These are phyloP conservation scores for Trametes gibbosa DNA, from an alignment of 768 basidiomycete genomes.

Conservation along the genomic window DNA sequence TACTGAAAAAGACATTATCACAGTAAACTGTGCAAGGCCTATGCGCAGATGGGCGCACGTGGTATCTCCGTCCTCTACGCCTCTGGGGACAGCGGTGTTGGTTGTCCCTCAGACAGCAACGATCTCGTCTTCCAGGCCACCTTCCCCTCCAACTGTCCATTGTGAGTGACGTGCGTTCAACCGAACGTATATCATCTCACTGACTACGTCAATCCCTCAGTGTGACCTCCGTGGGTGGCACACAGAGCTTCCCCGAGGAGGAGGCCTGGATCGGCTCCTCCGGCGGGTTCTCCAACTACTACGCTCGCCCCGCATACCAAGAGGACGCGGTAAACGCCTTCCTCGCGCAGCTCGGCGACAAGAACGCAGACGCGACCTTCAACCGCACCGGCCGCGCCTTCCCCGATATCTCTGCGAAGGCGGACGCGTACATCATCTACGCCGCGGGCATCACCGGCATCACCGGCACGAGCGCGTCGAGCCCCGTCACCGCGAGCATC, in stretches of 20 bases:
- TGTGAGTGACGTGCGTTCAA: not conserved
- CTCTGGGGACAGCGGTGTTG: conserved; percentile 38
- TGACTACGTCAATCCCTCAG: conserved; percentile 4
- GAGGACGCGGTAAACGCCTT: conserved; percentile 35
- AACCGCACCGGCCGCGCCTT: conserved; percentile 39
- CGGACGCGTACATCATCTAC: conserved; percentile 25
- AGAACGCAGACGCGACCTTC: conserved; percentile 28
- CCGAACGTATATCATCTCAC: not conserved
- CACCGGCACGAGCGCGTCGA: conserved; percentile 58
- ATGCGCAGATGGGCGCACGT: conserved; percentile 34
- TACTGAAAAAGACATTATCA: conserved; percentile 34
- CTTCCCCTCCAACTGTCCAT: conserved; percentile 24
- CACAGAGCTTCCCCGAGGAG: conserved; percentile 33
- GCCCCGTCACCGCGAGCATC: conserved; percentile 62
- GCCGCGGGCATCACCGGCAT: conserved; percentile 28
- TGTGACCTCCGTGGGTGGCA: conserved; percentile 37
- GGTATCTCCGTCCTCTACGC: conserved; percentile 36
- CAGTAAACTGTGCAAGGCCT: conserved; percentile 34
- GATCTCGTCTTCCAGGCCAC: conserved; percentile 29
- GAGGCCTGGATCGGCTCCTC: conserved; percentile 29
- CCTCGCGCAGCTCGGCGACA: conserved; percentile 31
- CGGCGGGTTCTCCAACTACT: conserved; percentile 38
- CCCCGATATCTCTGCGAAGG: conserved; percentile 46
- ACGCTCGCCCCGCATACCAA: conserved; percentile 36
- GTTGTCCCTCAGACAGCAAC: conserved; percentile 23